These are phyloP conservation scores for Penicillium sp. DNA, from an alignment of 2,329 filamentous ascomycete genomes.

Conservation along the genomic window DNA sequence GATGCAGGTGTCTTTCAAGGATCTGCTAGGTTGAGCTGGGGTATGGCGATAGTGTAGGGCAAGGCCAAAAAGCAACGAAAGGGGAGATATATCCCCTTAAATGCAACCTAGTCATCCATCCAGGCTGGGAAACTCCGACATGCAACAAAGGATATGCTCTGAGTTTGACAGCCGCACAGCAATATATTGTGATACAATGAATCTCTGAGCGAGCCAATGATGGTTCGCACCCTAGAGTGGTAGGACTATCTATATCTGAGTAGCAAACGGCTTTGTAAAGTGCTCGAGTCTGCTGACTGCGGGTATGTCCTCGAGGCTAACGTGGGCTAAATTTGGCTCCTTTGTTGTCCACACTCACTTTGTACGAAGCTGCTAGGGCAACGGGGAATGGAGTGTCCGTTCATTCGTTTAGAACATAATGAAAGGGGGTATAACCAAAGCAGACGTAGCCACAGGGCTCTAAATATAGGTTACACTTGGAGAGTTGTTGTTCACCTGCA, in stretches of 20 bases:
- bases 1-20: not conserved
- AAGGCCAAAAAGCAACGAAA: not conserved
- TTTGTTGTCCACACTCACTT: constrained; percentile 17
- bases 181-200: not conserved
- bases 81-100: not conserved
- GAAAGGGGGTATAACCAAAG: constrained; percentile 1
- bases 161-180: too few relatives aligned
- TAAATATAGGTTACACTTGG: constrained; percentile 9
- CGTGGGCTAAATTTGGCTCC: constrained; percentile 12
- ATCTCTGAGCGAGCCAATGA: not conserved
- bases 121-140: not conserved
- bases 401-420: not conserved
- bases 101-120: not conserved
- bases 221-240: not conserved
- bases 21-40: not conserved
- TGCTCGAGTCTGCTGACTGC: constrained; percentile 6
- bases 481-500: constrained; percentile 1
- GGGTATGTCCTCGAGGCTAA: not conserved
- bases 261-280: not conserved
- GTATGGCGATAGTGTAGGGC: not conserved
- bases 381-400: not conserved
- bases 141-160: too few relatives aligned
- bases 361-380: constrained; percentile 1
- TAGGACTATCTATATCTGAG: not conserved
- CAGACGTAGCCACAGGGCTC: constrained; percentile 9